Conservation (phyloP, 768 basidiomycete genomes). For the Paxillus involutus region DNA sequence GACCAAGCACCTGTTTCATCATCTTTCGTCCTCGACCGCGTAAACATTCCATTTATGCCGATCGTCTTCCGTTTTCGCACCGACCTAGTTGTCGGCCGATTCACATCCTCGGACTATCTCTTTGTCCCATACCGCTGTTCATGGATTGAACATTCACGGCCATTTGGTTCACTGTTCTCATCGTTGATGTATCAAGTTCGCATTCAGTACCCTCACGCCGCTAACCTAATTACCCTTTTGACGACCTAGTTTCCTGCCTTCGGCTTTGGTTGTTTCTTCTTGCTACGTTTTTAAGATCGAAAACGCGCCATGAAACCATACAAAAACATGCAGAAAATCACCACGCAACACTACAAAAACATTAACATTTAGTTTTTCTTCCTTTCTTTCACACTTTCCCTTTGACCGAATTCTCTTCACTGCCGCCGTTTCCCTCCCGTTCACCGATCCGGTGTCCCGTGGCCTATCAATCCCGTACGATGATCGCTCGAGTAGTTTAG, state of each 20-base stretch:
- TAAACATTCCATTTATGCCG: slow-evolving; percentile 31
- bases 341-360: slow-evolving; percentile 49
- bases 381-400: slow-evolving; percentile 35
- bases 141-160: slow-evolving; percentile 36
- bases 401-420: background rate
- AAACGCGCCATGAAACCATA: slow-evolving; percentile 32
- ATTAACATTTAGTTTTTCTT: slow-evolving; percentile 44
- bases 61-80: slow-evolving; percentile 13
- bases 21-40: slow-evolving; percentile 29
- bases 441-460: background rate
- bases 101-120: slow-evolving; percentile 33
- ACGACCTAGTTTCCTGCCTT: slow-evolving; percentile 36
- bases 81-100: slow-evolving; percentile 26
- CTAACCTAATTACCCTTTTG: slow-evolving; percentile 36
- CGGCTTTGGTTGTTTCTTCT: slow-evolving; percentile 36
- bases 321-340: slow-evolving; percentile 38
- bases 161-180: slow-evolving; percentile 25
- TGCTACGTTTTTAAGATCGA: slow-evolving; percentile 36
- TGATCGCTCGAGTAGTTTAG: slow-evolving; percentile 25
- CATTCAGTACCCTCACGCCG: slow-evolving; percentile 29
- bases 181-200: slow-evolving; percentile 33
- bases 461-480: slow-evolving; percentile 4
- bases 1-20: slow-evolving; percentile 34
- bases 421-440: slow-evolving; percentile 13
- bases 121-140: slow-evolving; percentile 31